Evolutionary conservation across 495 filamentous ascomycete species (phyloP).

Genomic region (Penicillium odoratum): DNA sequence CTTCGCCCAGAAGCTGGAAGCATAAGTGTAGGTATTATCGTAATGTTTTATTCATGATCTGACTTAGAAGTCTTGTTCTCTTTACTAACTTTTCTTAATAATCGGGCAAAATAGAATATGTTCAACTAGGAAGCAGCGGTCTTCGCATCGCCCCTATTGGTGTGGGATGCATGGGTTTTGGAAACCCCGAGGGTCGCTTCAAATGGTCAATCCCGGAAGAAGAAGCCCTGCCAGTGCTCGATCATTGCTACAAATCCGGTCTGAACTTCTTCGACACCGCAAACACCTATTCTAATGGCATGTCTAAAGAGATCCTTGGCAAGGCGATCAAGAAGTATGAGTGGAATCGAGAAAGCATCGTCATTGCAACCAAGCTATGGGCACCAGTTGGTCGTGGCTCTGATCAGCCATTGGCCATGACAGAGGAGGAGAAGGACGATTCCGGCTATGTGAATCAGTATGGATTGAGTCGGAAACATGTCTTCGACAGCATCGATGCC

Average conservation of each 20-base stretch:
- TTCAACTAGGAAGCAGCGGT: constrained; percentile 60
- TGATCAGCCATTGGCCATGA: constrained; percentile 25
- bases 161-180: constrained; percentile 69
- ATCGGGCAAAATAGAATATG: constrained; percentile 24
- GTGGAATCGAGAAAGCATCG: constrained; percentile 70
- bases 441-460: constrained; percentile 32
- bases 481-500: constrained; percentile 70
- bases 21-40: too few relatives aligned
- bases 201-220: constrained; percentile 63
- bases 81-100: too few relatives aligned
- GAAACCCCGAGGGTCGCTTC: constrained; percentile 46
- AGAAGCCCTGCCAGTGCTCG: constrained; percentile 63
- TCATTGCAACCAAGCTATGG: constrained; percentile 72
- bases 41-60: too few relatives aligned
- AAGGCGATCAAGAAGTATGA: constrained; percentile 46
- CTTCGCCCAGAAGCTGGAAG: too few relatives aligned
- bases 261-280: constrained; percentile 63
- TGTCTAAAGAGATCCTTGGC: constrained; percentile 35
- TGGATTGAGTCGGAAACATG: constrained; percentile 63
- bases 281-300: constrained; percentile 42
- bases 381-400: constrained; percentile 24
- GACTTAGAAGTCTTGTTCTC: too few relatives aligned
- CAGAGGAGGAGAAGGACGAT: constrained; percentile 21
- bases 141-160: constrained; percentile 67
- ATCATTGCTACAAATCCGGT: constrained; percentile 67